Percentiles rank a stretch among this genome's conserved stretches.
Evolutionary conservation across 805 yeast species (phyloP).

Genomic region (Nakazawaea ishiwadae): DNA sequence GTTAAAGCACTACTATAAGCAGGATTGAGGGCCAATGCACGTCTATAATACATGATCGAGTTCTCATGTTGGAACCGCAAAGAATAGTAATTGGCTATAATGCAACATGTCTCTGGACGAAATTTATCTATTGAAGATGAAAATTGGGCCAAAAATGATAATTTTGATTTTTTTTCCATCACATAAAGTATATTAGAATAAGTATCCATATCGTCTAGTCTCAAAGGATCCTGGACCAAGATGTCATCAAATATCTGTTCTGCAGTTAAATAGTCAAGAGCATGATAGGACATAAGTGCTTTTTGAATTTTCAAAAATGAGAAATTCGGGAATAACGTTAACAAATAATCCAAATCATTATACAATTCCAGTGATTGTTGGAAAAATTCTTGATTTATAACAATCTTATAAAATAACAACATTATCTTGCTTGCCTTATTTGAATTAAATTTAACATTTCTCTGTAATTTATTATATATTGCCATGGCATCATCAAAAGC

Average conservation of each 20-base stretch:
- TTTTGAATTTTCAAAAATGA: constrained; percentile 73
- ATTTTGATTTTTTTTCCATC: constrained; percentile 81
- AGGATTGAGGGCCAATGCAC: constrained; percentile 80
- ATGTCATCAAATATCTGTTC: constrained; percentile 76
- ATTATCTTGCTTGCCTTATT: constrained; percentile 23
- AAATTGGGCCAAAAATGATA: constrained; percentile 82
- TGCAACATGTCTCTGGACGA: constrained; percentile 92
- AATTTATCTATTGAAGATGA: constrained; percentile 79
- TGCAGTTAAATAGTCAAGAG: constrained; percentile 79
- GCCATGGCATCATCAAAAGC: constrained; percentile 56
- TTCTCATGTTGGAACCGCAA: constrained; percentile 90
- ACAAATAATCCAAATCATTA: constrained; percentile 44
- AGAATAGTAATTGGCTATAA: constrained; percentile 89
- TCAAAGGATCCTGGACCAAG: constrained; percentile 68
- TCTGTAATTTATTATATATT: constrained; percentile 32
- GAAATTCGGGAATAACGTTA: constrained; percentile 63
- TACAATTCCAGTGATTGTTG: constrained; percentile 54
- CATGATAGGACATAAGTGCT: constrained; percentile 77
- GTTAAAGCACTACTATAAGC: constrained; percentile 93
- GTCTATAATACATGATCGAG: constrained; percentile 86
- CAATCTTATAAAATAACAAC: constrained; percentile 55
- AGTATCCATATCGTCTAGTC: constrained; percentile 87
- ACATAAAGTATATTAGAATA: constrained; percentile 95
- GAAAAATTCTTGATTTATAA: constrained; percentile 71
- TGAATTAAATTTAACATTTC: constrained; percentile 28